Evolutionary conservation across 805 yeast species (phyloP), one percentile per base, ranked within the genome.

Genomic region (Teunomyces stri): DNA sequence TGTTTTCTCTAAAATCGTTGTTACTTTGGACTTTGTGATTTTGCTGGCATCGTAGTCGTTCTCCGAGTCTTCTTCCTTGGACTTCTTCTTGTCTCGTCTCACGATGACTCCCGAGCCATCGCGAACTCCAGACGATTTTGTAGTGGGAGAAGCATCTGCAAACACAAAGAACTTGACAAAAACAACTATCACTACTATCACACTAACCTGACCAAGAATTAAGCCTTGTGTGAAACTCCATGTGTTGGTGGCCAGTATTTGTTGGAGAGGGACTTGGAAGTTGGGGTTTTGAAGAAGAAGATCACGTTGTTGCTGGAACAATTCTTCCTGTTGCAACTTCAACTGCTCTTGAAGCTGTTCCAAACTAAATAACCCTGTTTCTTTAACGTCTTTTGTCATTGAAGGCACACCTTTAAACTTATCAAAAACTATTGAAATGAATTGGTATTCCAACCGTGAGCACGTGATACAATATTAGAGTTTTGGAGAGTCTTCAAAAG

Each of bases 201-300:
- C 89, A 55, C 89, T 83, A 12, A 85, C 55, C 59, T 87, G 94
- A 0, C 95, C 95, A 2, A 87, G 50, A 1, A 87, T 68, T 11
- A 87, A 70, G 1, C 95, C 95, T 54, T 85, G 88, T 0, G 89
- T 81, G 57, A 87, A 87, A n/a, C 87, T 79, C 86, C 88, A 82
- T 3, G 53, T 53, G 27, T 45, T 47, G 28, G 50, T 34, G 41
- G n/a, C 40, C 10, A 27, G 48, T 11, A n/a, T 34, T 31, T 10
- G 47, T 41, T 46, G 61, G 35, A 39, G 56, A 6, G 42, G 13
- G 35, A 33, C 34, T 10, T 22, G 29, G 16, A 37, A 37, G 34
- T 28, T 25, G 42, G 45, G 42, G 9, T 60, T 64, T 34, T 52
- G 55, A 2, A 57, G 22, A 16, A 60, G 46, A 11, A 63, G 46